phyloP scores from a whole-genome alignment of 2,329 filamentous ascomycete genomes.

The Fusarium subglutinans region DNA sequence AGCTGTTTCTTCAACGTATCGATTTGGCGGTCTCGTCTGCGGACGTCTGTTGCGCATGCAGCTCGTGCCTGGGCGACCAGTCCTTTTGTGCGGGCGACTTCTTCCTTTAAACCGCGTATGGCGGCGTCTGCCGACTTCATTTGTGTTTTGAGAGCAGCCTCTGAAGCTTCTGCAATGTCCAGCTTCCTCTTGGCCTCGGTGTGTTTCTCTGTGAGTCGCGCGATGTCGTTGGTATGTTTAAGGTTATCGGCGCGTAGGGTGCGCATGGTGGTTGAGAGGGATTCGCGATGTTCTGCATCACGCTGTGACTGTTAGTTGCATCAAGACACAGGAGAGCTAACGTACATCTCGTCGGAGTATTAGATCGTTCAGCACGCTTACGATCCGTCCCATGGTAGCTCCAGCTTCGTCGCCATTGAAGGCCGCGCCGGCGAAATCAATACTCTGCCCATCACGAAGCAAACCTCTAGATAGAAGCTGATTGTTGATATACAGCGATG shows the following conservation, averaged over 20 bases:
- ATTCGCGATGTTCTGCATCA: slow-evolving; percentile 89
- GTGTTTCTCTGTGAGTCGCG: slow-evolving; percentile 64
- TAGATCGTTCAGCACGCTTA: slow-evolving; percentile 93
- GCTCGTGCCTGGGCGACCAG: slow-evolving; percentile 84
- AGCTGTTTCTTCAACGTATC: slow-evolving; percentile 89
- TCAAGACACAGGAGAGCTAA: neutral
- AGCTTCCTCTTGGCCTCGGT: slow-evolving; percentile 65
- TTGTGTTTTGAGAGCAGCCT: slow-evolving; percentile 74
- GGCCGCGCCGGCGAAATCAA: slow-evolving; percentile 84
- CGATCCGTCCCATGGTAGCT: slow-evolving; percentile 83
- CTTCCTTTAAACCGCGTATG: slow-evolving; percentile 82
- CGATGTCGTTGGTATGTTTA: slow-evolving; percentile 75
- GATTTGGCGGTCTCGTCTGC: slow-evolving; percentile 89
- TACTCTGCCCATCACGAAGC: slow-evolving; percentile 72
- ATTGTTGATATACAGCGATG: slow-evolving; percentile 78
- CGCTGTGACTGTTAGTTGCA: slow-evolving; percentile 63
- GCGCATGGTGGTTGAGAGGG: slow-evolving; percentile 80
- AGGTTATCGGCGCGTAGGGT: slow-evolving; percentile 78
- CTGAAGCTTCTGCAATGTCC: slow-evolving; percentile 72
- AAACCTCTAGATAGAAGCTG: slow-evolving; percentile 73
- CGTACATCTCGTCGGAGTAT: slow-evolving; percentile 87
- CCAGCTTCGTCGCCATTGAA: slow-evolving; percentile 60
- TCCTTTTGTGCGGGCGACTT: slow-evolving; percentile 80
- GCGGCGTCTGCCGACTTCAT: slow-evolving; percentile 78
- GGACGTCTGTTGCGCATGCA: slow-evolving; percentile 88